phyloP scores from a whole-genome alignment of 2,329 filamentous ascomycete species.

The Diplodia intermedia region DNA sequence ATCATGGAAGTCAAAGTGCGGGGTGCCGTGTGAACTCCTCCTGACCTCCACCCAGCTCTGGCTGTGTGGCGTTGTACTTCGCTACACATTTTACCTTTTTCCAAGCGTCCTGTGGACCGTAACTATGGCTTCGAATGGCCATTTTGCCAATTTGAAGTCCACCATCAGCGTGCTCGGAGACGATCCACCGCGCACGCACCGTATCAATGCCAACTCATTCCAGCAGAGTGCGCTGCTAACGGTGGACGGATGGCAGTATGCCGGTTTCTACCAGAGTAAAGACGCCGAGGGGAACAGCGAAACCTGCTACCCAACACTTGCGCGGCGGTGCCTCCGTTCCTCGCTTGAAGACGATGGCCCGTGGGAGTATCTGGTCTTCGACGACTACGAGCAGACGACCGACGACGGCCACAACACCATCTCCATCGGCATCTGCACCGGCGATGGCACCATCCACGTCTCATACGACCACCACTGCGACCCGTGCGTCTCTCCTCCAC shows the following conservation, averaged over 20 bases:
- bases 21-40: constrained; percentile 5
- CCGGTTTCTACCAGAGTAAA: constrained; percentile 52
- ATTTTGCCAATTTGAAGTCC: neutral
- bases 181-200: constrained; percentile 46
- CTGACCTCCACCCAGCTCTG: neutral
- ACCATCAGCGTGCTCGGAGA: constrained; percentile 30
- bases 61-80: neutral
- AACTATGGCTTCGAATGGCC: neutral
- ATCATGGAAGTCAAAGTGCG: neutral
- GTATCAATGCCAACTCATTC: constrained; percentile 58
- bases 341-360: constrained; percentile 35
- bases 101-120: neutral
- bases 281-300: constrained; percentile 42
- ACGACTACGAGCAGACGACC: constrained; percentile 58
- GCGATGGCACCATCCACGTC: constrained; percentile 61
- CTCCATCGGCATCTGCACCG: constrained; percentile 57
- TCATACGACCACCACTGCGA: constrained; percentile 58
- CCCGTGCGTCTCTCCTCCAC: neutral
- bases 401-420: constrained; percentile 63
- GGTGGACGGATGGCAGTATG: constrained; percentile 59
- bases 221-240: constrained; percentile 58
- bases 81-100: neutral
- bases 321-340: constrained; percentile 52
- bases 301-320: constrained; percentile 54
- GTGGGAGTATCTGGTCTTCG: constrained; percentile 58